Base-by-base conservation (phyloP, 495 filamentous ascomycete species). In the Xylaria telfairii region DNA sequence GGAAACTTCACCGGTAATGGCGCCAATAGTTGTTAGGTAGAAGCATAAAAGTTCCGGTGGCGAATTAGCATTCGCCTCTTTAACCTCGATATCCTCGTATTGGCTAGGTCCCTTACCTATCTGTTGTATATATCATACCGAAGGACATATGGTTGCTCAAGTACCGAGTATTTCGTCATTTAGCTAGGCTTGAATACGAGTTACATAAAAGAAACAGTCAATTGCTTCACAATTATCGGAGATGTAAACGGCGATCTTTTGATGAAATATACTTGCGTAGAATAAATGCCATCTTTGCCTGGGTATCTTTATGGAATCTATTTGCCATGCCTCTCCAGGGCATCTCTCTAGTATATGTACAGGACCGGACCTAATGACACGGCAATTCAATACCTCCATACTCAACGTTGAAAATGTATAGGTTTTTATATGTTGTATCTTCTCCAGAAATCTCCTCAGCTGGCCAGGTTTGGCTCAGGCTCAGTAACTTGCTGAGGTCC, bases 1-100 rank as follows among this genome's bases (percentile, higher is more conserved):
- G 81, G 81, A 4, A 84, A 74, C 21, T 85, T 81, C 19, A 77
- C 77, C 0, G 60, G 73, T 10, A 71, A 77, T 71, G 76, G 73
- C 15, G 63, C 67, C 47, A 70, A 69, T 0, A 26, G 72, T 30
- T 79, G 77, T 41, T 79, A 71, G 69, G 41, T 60, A 24, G 46
- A 6, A 10, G 4, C 9, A 41, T 41, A 41, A 41, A 41, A 6
- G 12, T 41, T 4, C 39, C 12, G 39, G 39, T 41, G 5, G 39
- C 12, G 26, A 54, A 54, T 30, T 54, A 30, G 47, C 47, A 4
- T 51, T 21, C 2, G 10, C 47, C 26, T 26, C 9, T 54, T 56
- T 8, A 4, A 19, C 17, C 49, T 54, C 51, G 4, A 19, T 21
- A 21, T 37, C 32, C 0, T 59, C 13, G 21, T n/a, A 19, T 17